phyloP scores from a whole-genome alignment of 148 eudicot genomes.

The Vaccinium darrowii region DNA sequence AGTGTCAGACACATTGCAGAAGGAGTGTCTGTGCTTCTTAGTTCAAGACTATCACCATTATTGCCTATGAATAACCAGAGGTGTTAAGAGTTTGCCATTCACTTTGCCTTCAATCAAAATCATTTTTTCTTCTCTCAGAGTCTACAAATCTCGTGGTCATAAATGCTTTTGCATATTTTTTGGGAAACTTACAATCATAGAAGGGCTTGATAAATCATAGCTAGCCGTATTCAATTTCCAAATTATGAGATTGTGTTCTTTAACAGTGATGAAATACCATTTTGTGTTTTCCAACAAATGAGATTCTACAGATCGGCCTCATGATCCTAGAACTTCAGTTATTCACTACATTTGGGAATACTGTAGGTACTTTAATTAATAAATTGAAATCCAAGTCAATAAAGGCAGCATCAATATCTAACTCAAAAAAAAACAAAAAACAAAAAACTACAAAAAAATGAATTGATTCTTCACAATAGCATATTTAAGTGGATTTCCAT shows the following conservation, averaged over 20 bases:
- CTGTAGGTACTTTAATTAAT: background rate
- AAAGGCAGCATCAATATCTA: background rate
- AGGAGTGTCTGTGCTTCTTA: too few species aligned
- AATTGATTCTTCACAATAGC: background rate
- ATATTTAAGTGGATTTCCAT: background rate
- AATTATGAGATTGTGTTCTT: too few species aligned
- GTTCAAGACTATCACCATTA: background rate
- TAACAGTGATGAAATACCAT: too few species aligned
- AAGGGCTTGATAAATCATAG: background rate
- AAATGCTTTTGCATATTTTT: too few species aligned
- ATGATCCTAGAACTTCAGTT: background rate
- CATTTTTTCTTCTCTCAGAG: background rate
- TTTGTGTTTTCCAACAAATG: background rate
- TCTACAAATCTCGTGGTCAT: background rate
- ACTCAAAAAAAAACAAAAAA: background rate
- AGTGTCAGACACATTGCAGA: too few species aligned
- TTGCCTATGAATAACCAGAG: background rate
- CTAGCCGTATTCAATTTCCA: background rate
- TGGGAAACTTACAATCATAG: background rate
- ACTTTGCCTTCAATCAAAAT: background rate
- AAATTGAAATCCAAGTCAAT: background rate
- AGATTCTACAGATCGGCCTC: background rate
- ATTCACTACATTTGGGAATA: background rate
- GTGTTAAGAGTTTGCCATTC: background rate
- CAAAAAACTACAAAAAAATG: background rate